Evolutionary conservation across 164 flowering plant species (phyloP).

Genomic region (Magnolia sinica): DNA sequence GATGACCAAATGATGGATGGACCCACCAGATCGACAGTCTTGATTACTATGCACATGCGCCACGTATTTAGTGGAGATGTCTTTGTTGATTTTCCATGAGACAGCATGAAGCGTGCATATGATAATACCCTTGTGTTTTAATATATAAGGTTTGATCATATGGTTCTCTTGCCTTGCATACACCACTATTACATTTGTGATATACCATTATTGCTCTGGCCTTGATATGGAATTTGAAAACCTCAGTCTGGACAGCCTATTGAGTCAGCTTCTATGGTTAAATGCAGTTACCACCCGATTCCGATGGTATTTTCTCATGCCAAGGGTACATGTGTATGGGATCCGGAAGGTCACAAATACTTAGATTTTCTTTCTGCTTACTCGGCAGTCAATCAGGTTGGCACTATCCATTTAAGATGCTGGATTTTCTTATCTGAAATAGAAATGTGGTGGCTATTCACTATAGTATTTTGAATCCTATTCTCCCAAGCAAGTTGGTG

Average conservation of each 20-base stretch:
- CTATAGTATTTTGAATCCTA: neutral
- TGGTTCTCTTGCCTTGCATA: neutral
- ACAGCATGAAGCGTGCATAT: neutral
- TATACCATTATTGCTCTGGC: neutral
- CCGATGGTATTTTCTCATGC: conserved; percentile 92
- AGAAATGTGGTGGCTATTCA: neutral
- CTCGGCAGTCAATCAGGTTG: conserved; percentile 97
- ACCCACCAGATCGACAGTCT: too few species aligned
- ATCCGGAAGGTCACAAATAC: conserved; percentile 93
- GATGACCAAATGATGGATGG: too few species aligned
- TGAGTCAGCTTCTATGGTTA: conserved; percentile 8
- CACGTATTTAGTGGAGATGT: neutral
- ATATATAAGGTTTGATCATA: neutral
- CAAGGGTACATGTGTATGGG: conserved; percentile 86
- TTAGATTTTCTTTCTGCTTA: conserved; percentile 92
- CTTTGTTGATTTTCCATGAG: neutral
- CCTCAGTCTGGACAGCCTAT: neutral
- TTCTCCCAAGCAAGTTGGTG: neutral
- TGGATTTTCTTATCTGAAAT: neutral
- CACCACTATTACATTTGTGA: neutral
- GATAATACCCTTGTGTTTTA: neutral
- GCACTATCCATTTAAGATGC: neutral
- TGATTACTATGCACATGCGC: neutral
- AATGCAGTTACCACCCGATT: conserved; percentile 88
- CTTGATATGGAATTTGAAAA: neutral